Base-by-base conservation (phyloP, 2,329 filamentous ascomycete species). In the Achaetomium macrosporum region DNA sequence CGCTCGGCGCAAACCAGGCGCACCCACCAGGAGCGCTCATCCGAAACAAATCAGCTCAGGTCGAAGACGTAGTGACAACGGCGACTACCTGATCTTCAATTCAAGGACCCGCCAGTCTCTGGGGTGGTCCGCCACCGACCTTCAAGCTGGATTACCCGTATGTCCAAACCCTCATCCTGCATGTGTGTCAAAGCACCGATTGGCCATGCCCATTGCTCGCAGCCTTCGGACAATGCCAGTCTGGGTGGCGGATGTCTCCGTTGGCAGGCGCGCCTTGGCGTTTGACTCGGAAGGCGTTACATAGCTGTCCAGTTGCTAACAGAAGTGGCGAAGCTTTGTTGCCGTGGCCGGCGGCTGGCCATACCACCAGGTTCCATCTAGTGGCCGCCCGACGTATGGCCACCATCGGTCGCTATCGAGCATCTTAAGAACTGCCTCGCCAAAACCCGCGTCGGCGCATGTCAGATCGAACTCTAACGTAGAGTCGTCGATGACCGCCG, bases 371-470 rank as follows among this genome's bases (percentile, higher is more conserved):
- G 42, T 56, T 41, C 41, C 56, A 11, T 44, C 58, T 11, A 56
- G 33, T 42, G 53, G 52, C 20, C 61, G 61, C n/a, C 40, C 56
- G 5, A 41, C 50, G 39, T 66, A 76, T 44, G 74, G 75, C 53
- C 78, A 81, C 61, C 68, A 79, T 52, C 71, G 77, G 56, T 78
- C 78, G 40, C 69, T 79, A 13, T 81, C 79, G 13, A 77, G 73
- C 53, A 74, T 79, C 56, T 73, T 67, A 6, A 70, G 70, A 33
- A 74, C 78, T 33, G 68, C 72, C 20, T 69, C 69, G 54, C 70
- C 71, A 16, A 70, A 71, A 54, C 68, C 71, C 2, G 64, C 69
- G 6, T 70, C 68, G 6, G 61, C 68, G 8, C 69, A 69, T 10
- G 63, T 69, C 2, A 60, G 74, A 5, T 67, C 71, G 9, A 66